phyloP scores from a whole-genome alignment of 2,329 filamentous ascomycete species.

The Alternaria hordeiaustralica region DNA sequence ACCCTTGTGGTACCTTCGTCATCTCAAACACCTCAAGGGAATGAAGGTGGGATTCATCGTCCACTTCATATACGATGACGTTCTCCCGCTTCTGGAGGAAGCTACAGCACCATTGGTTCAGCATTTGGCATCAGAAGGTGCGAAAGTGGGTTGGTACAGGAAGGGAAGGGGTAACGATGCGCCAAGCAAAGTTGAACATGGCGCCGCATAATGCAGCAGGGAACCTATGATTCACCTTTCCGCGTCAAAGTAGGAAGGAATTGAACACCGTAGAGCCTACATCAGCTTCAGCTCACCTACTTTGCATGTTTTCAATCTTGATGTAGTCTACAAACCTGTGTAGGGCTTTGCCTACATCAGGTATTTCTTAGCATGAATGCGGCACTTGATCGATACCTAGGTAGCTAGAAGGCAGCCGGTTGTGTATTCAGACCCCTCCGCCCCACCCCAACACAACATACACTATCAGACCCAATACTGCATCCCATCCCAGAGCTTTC shows the following conservation, averaged over 20 bases:
- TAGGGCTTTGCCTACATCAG: neutral
- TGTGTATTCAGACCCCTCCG: conserved; percentile 27
- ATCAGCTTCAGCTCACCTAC: neutral
- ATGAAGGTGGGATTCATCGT: neutral
- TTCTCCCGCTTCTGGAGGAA: neutral
- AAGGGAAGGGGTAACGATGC: neutral
- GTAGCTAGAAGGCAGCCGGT: neutral
- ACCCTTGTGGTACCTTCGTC: neutral
- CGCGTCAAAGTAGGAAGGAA: neutral
- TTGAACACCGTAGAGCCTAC: neutral
- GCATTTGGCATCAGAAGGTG: neutral
- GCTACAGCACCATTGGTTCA: neutral
- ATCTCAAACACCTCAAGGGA: neutral
- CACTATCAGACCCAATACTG: conserved; percentile 24
- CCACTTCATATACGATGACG: neutral
- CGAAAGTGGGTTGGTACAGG: neutral
- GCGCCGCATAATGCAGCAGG: neutral
- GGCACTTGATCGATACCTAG: neutral
- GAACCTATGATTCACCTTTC: neutral
- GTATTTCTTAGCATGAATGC: neutral
- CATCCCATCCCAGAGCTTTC: conserved; percentile 38
- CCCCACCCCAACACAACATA: conserved; percentile 30
- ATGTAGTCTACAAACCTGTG: neutral
- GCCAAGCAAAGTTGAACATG: neutral
- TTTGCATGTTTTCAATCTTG: neutral